Base-by-base conservation (phyloP, 176 grass and related monocot genomes). In the Rhynchospora breviuscula region DNA sequence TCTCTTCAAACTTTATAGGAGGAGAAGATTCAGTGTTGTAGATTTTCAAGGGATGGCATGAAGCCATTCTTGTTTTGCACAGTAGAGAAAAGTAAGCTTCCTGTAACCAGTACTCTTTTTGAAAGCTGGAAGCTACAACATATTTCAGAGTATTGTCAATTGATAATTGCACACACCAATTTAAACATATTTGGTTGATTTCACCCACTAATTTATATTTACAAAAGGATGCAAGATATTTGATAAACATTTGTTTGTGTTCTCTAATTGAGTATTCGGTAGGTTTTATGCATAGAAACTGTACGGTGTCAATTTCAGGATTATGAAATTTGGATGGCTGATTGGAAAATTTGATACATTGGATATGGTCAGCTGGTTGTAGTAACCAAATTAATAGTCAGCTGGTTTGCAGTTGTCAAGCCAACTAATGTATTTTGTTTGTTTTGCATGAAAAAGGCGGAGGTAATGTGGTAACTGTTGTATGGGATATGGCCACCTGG, bases 31-130 rank as follows among this genome's bases (percentile, higher is more conserved):
- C 86, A 95, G 71, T 92, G 93, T 64, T 99, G 93, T 58, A 88
- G 91, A 25, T 99, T 99, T 90, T 99, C 96, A 85, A 91, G 93
- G 83, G 93, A 99, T 93, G 96, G 96, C 75, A 99, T 89, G 78
- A 99, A 93, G 79, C 96, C 96, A 0, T 99, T 99, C 73, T 56
- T 99, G 33, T 99, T 99, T 85, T 99, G 96, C 81, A 95, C 91
- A 53, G 86, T 95, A 85, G 89, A 92, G 71, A 99, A 99, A 89
- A 90, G 96, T 95, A 62, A 63, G 67, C 21, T 86, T 91, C 61
- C 17, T 82, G 57, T 48, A 53, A 78, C 25, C 23, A 56, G 25
- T 31, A 17, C 49, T 22, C 6, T 51, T 26, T 26, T 53, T 54
- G 53, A 76, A 76, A 51, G 19, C 22, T 68, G 66, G 33, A 68